These are phyloP conservation scores for Phytopythium cucurbitacearum DNA, from an alignment of 352 stramenopile species.

Conservation along the genomic window DNA sequence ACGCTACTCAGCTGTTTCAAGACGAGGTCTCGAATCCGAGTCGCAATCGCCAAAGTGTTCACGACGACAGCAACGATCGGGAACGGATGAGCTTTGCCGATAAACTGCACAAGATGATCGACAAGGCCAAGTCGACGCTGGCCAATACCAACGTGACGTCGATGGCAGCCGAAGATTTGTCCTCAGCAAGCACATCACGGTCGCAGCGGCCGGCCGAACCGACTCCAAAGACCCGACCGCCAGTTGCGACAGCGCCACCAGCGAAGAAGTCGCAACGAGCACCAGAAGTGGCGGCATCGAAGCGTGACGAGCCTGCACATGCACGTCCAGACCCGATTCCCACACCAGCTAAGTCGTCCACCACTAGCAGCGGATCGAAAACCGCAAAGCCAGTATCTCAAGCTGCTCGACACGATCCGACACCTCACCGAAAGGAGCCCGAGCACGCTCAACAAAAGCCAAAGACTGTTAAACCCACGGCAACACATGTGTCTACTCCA, in stretches of 20 bases:
- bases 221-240: constrained; percentile 1
- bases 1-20: constrained; percentile 60
- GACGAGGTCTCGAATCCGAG: constrained; percentile 19
- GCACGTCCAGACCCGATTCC: too few species aligned
- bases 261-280: too few species aligned
- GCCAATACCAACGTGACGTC: constrained; percentile 23
- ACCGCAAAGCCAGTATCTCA: too few species aligned
- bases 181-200: neutral
- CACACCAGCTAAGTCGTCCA: too few species aligned
- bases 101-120: constrained; percentile 87
- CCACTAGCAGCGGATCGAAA: too few species aligned
- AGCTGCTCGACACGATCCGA: too few species aligned
- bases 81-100: constrained; percentile 77
- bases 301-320: too few species aligned
- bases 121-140: constrained; percentile 71
- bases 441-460: neutral
- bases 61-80: constrained; percentile 33
- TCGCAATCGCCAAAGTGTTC: constrained; percentile 8
- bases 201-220: neutral
- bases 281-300: neutral
- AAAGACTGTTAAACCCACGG: too few species aligned
- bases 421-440: neutral
- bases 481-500: too few species aligned
- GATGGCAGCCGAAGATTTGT: neutral
- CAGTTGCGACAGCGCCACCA: neutral